Evolutionary conservation across 2,329 filamentous ascomycete genomes (phyloP), one percentile per base, ranked within the genome.

Genomic region (Phialophora macrospora): DNA sequence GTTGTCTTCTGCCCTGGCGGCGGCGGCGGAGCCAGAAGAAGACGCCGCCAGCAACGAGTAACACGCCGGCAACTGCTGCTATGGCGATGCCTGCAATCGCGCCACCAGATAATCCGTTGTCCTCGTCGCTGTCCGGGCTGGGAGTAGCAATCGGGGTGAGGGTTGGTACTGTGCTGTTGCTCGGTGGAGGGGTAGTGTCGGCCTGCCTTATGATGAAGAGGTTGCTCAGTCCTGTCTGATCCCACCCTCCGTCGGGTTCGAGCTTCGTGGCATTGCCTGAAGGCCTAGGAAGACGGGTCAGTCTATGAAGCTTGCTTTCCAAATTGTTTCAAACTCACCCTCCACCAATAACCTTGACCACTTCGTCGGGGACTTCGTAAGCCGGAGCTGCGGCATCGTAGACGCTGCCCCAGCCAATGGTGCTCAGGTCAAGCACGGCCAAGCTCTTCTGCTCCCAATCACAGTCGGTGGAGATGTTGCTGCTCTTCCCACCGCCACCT

Each of bases 381-480:
- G 63, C 58, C 1, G 62, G 46, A n/a, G 71, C 72, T 20, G 69
- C 61, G 14, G 66, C 69, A 66, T 74, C 62, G 60, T 73, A 78
- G 3, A 71, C 65, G 44, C 71, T 76, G n/a, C 72, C 70, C 77
- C 76, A 78, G 14, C 63, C 69, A 49, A 72, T 62, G 5, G 67
- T 68, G 12, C 70, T 74, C 58, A 78, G 55, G 61, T 78, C 74
- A 34, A 75, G 70, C n/a, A 78, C 71, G 30, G 72, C 73, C 24
- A 78, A 71, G 4, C 74, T 71, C 61, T 67, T 72, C 4, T 60
- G 64, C 56, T 77, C 73, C 75, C 73, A 75, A 61, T 78, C 76
- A 51, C 77, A 78, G 12, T 61, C 62, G 8, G 60, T 56, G 11
- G 70, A 67, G n/a, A 67, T 58, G 30, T 72, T 71, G 60, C 68